These are phyloP conservation scores for Candida sakaeoensis DNA, from an alignment of 805 yeast genomes.

Conservation along the genomic window DNA sequence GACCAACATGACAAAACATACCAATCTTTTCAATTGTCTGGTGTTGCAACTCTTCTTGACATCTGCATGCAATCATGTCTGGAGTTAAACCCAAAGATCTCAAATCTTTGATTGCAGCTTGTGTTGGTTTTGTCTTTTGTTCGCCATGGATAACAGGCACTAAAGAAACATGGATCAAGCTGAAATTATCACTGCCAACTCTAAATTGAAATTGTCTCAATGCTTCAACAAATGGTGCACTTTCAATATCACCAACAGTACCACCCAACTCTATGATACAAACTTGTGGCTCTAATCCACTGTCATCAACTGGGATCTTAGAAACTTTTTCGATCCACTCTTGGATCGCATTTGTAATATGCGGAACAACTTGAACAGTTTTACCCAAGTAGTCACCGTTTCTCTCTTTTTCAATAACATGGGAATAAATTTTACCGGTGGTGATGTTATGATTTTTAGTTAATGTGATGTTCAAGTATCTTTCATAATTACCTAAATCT, in stretches of 20 bases:
- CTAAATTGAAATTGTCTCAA: conserved; percentile 98
- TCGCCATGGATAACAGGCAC: conserved; percentile 99
- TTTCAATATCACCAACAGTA: conserved; percentile 98
- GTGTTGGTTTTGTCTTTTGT: conserved; percentile 98
- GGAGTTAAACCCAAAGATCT: conserved; percentile 93
- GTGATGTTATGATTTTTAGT: conserved; percentile 95
- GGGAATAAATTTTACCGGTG: conserved; percentile 94
- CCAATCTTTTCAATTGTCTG: conserved; percentile 94
- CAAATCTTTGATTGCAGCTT: conserved; percentile 96
- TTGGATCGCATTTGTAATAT: conserved; percentile 93
- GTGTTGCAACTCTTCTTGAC: conserved; percentile 74
- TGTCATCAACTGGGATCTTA: conserved; percentile 83
- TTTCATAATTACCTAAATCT: conserved; percentile 96
- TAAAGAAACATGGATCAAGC: conserved; percentile 91
- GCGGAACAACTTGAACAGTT: conserved; percentile 99
- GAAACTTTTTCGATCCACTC: conserved; percentile 97
- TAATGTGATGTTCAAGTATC: conserved; percentile 89
- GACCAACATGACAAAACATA: conserved; percentile 98
- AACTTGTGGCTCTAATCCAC: conserved; percentile 88
- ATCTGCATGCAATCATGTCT: conserved; percentile 97
- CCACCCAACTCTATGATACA: conserved; percentile 98
- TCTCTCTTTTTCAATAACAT: conserved; percentile 91
- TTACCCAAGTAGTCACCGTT: conserved; percentile 97
- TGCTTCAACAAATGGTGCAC: conserved; percentile 98
- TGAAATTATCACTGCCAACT: conserved; percentile 91